Conservation (phyloP, 1,284 basidiomycete genomes). For the Boletus semigastroideus region DNA sequence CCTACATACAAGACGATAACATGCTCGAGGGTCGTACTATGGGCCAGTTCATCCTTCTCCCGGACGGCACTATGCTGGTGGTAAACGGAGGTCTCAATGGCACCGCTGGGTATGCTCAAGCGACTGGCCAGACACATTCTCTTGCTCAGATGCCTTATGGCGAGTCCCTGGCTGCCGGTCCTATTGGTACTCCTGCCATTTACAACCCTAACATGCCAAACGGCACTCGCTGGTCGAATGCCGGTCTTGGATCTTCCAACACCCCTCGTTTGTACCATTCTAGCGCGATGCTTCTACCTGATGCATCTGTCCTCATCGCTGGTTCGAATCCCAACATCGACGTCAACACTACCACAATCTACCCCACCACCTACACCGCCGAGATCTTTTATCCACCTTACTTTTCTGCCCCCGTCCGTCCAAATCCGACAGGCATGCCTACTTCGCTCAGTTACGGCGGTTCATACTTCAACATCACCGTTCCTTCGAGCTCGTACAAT, state of each 20-base stretch:
- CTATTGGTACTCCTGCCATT: slow-evolving; percentile 70
- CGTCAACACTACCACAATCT: slow-evolving; percentile 65
- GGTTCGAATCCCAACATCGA: slow-evolving; percentile 95
- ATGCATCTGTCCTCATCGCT: slow-evolving; percentile 84
- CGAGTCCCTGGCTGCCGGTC: slow-evolving; percentile 64
- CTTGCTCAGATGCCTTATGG: slow-evolving; percentile 58
- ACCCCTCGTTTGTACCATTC: slow-evolving; percentile 88
- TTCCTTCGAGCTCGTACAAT: slow-evolving; percentile 63
- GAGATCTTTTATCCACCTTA: slow-evolving; percentile 89
- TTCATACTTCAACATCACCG: slow-evolving; percentile 63
- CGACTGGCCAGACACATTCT: slow-evolving; percentile 48
- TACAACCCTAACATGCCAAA: slow-evolving; percentile 68
- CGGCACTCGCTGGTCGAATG: slow-evolving; percentile 73
- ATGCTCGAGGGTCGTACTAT: slow-evolving; percentile 78
- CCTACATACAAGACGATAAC: slow-evolving; percentile 70
- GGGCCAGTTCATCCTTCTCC: slow-evolving; percentile 84
- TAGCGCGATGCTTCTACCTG: slow-evolving; percentile 84
- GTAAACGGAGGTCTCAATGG: slow-evolving; percentile 82
- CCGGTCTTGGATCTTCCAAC: slow-evolving; percentile 57
- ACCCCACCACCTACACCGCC: slow-evolving; percentile 83
- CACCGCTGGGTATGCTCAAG: slow-evolving; percentile 65
- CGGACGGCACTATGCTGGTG: slow-evolving; percentile 71
- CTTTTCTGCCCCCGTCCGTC: slow-evolving; percentile 75
- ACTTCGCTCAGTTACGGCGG: slow-evolving; percentile 83
- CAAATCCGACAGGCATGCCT: slow-evolving; percentile 72